Evolutionary conservation across 768 basidiomycete species (phyloP), one percentile per base, ranked within the genome.

Genomic region (Sarcomyxa edulis): DNA sequence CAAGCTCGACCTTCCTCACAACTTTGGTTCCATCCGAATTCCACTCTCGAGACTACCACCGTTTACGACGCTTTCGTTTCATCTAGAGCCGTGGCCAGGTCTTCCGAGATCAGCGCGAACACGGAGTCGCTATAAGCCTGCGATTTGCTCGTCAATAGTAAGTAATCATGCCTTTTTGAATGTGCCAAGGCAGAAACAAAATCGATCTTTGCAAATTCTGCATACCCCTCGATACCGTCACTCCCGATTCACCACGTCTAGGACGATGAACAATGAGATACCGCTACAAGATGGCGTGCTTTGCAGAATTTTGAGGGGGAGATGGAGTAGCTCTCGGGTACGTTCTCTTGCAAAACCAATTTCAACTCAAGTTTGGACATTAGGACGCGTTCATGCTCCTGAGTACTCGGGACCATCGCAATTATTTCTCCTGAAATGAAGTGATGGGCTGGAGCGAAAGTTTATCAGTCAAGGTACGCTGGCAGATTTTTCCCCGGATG

Each of bases 401-500:
- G 34, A 80, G 84, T 40, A 92, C 95, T 97, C 53, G 80, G 82
- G 2, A 91, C 90, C 6, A 85, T 84, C 2, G 80, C 81, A 4
- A 84, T 88, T 35, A 64, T 96, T 6, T 88, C 88, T 1, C 92
- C 93, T 5, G 77, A 94, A 7, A 97, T 93, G 2, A 99, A 98
- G 56, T 74, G 95, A 21, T 98, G 95, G 95, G 93, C 94, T 11
- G 96, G 98, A 59, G 95, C 95, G 3, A 96, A 94, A 58, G 96
- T 98, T 2, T 48, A 82, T 97, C 45, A 88, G 68, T 96, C 55
- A 94, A 96, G 68, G 93, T 89, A 44, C 40, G 61, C 44, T 7
- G 5, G 21, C 44, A 10, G 9, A 7, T 6, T 29, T 15, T 20
- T 12, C n/a, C n/a, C n/a, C n/a, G n/a, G n/a, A n/a, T n/a, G n/a